Evolutionary conservation across 2,329 filamentous ascomycete species (phyloP).

Genomic region (Daldinia sp.): DNA sequence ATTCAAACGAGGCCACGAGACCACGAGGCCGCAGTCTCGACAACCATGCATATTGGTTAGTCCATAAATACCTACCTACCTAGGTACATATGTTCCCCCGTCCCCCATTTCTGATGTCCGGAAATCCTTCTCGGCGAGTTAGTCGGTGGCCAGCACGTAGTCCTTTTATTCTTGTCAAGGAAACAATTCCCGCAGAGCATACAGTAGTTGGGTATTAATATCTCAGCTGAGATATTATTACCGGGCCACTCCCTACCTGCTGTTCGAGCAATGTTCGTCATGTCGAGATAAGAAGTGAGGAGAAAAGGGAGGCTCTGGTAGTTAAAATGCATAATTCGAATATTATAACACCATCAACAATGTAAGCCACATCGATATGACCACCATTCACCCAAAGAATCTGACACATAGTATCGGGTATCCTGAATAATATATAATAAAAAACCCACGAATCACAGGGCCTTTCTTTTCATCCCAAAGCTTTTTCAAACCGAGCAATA

Average conservation of each 20-base stretch:
- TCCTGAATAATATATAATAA: constrained; percentile 1
- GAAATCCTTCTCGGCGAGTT: constrained; percentile 4
- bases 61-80: no score
- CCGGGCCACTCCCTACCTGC: background rate
- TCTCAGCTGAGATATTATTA: background rate
- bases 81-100: background rate
- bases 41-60: background rate
- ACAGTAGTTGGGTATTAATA: background rate
- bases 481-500: background rate
- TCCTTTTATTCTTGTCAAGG: background rate
- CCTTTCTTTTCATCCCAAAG: background rate
- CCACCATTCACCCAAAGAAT: background rate
- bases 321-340: background rate
- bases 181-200: constrained; percentile 1
- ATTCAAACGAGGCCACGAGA: background rate
- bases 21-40: background rate
- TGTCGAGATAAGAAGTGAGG: background rate
- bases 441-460: background rate
- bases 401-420: background rate
- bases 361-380: background rate
- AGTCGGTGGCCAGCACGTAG: constrained; percentile 12
- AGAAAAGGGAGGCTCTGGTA: background rate
- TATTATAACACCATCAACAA: constrained; percentile 1
- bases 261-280: background rate
- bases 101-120: constrained; percentile 13